These are phyloP conservation scores for Gynochthodes officinalis DNA, from an alignment of 257 asterid genomes.

Conservation along the genomic window DNA sequence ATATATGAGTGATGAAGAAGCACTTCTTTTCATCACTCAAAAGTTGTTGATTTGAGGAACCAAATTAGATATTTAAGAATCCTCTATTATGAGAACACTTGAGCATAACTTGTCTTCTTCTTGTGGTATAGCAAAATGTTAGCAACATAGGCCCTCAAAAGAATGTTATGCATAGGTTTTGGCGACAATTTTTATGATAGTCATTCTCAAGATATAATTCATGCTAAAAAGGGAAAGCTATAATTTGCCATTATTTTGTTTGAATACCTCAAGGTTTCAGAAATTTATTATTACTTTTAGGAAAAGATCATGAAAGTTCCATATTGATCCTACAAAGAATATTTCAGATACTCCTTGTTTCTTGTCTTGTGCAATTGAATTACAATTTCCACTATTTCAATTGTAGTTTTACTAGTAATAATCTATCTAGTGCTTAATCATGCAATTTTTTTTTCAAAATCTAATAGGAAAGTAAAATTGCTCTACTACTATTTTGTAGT, in stretches of 20 bases:
- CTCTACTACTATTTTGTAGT: background rate
- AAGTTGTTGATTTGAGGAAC: background rate
- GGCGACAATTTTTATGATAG: too few species aligned
- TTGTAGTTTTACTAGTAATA: constrained; percentile 74
- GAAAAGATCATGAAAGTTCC: constrained; percentile 98
- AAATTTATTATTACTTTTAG: constrained; percentile 44
- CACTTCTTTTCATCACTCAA: background rate
- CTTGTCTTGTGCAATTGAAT: constrained; percentile 98
- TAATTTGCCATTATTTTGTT: background rate
- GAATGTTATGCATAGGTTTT: too few species aligned
- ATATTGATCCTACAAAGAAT: constrained; percentile 78
- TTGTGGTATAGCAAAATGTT: background rate
- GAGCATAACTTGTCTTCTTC: background rate
- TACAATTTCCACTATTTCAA: constrained; percentile 89
- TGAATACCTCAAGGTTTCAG: constrained; percentile 15
- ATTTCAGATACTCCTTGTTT: constrained; percentile 76
- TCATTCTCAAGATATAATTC: too few species aligned
- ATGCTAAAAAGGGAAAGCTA: too few species aligned
- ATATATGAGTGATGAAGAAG: background rate
- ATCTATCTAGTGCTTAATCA: too few species aligned
- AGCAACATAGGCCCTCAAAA: background rate
- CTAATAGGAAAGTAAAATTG: background rate
- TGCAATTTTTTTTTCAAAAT: too few species aligned
- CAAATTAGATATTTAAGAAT: background rate
- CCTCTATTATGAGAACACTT: background rate